Base-by-base conservation (phyloP, 2,329 filamentous ascomycete species). In the Ustilaginoidea virens region DNA sequence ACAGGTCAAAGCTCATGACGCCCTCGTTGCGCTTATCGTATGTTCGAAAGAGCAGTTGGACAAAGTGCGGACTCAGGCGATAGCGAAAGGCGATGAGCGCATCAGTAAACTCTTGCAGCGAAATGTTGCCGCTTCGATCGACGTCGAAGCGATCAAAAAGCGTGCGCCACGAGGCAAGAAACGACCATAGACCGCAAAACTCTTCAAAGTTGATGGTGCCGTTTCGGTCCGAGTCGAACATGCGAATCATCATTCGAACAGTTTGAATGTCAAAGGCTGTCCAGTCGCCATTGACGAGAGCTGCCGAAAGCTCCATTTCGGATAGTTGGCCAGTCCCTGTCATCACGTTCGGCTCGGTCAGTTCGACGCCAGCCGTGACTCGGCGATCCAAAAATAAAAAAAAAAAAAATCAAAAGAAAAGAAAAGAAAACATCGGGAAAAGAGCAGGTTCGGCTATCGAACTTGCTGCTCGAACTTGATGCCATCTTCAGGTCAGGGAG, bases 201-300 rank as follows among this genome's bases (percentile, higher is more conserved):
- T 96, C 90, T 39, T 90, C 77, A 52, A 93, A 96, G 36, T 80
- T 85, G 51, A 98, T 92, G 10, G 79, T 80, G 29, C 86, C 85
- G 36, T 71, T 80, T 42, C 81, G 78, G 56, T 94, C 81, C 33
- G 79, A 81, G 58, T 96, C 87, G 57, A 98, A 98, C 90, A 98
- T 96, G 48, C 86, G 80, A 41, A 98, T 94, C 86, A 98, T 94
- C 82, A 96, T 93, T 47, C 79, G 79, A 39, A 96, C 86, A 2
- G 90, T 98, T 44, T 93, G 80, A 4, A 75, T 68, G 54, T 98
- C 86, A 52, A 98, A 98, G 4, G 83, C 72, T 2, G 82, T 82
- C 72, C 82, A 94, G 63, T 98, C 90, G 31, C 86, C 87, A 49
- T 98, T 98, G 34, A 96, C 86, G 5, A 98, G 73, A 13, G 90